Base-by-base conservation (phyloP, 1,139 yeast species). In the Yamadazyma taylorii region DNA sequence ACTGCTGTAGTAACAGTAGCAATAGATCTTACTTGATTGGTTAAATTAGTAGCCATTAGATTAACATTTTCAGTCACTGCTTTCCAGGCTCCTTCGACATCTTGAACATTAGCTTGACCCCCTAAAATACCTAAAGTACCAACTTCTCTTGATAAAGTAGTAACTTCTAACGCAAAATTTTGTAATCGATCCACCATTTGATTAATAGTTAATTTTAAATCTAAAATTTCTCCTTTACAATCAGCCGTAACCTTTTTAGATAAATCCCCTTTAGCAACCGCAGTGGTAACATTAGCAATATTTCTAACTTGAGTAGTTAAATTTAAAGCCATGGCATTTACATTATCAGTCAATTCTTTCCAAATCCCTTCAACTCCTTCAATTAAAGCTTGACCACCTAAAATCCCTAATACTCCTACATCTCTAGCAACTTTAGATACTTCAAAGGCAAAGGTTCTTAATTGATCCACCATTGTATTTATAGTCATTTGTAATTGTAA, bases 21-120 rank as follows among this genome's bases (percentile, higher is more conserved):
- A 53, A 87, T 87, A 3, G 92, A 80, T 61, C 96, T 78, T 52
- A 87, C 95, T 66, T 87, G 96, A 47, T 85, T 85, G 1, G 96
- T 87, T 55, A 87, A 71, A 59, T 87, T 87, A 5, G 88, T 81
- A 2, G 96, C 96, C 96, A 87, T 87, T 32, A 85, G 78, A 55
- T 87, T 87, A 45, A 87, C 95, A 52, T 86, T 87, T 58, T 85
- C 94, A 0, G 95, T 87, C 31, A 87, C 86, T 30, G 89, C 95
- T 53, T 85, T 86, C 95, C 95, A 87, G 8, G 94, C 90, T 35
- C 96, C 96, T 62, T 86, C 95, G 21, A 87, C 95, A 59, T 86
- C 95, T 51, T 85, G 89, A 13, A 87, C 95, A 56, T 85, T 85
- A 3, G 95, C 95, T 59, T 87, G 95, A 16, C 95, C 95, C 34